Conservation (phyloP, 306 rosid genomes). For the Lathyrus aphaca region DNA sequence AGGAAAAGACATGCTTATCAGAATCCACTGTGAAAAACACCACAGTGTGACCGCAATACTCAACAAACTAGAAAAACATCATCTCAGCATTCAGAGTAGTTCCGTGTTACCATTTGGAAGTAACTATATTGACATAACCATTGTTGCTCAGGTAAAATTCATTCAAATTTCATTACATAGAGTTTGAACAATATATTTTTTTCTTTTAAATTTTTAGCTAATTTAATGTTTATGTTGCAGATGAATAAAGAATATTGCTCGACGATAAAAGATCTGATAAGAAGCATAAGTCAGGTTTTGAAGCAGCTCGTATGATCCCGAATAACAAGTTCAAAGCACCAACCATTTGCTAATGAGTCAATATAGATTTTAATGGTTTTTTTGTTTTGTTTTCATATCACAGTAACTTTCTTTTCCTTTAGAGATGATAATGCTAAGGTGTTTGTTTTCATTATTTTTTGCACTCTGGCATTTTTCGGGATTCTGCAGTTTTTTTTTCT, state of each 20-base stretch:
- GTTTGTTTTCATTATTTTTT: constrained; percentile 7
- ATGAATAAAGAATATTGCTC: constrained; percentile 53
- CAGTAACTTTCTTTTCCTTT: not conserved
- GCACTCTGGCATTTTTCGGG: constrained; percentile 30
- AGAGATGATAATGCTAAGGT: constrained; percentile 15
- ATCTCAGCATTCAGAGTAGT: constrained; percentile 59
- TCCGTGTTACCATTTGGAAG: constrained; percentile 66
- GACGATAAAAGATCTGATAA: constrained; percentile 59
- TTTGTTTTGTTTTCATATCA: not conserved
- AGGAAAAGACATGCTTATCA: constrained; percentile 61
- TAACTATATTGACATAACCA: constrained; percentile 62
- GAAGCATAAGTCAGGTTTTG: constrained; percentile 54
- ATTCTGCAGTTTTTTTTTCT: not conserved
- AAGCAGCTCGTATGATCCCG: constrained; percentile 20
- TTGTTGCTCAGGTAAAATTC: constrained; percentile 48
- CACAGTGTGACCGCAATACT: constrained; percentile 52
- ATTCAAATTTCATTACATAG: too few species aligned
- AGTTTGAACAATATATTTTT: too few species aligned
- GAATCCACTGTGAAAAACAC: constrained; percentile 62
- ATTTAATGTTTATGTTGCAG: too few species aligned
- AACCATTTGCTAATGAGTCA: too few species aligned
- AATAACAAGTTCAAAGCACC: too few species aligned
- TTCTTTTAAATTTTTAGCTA: too few species aligned
- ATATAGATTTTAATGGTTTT: not conserved
- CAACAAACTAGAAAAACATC: constrained; percentile 51